Base-by-base conservation (phyloP, 495 filamentous ascomycete genomes). In the Sphaerosporella brunnea region DNA sequence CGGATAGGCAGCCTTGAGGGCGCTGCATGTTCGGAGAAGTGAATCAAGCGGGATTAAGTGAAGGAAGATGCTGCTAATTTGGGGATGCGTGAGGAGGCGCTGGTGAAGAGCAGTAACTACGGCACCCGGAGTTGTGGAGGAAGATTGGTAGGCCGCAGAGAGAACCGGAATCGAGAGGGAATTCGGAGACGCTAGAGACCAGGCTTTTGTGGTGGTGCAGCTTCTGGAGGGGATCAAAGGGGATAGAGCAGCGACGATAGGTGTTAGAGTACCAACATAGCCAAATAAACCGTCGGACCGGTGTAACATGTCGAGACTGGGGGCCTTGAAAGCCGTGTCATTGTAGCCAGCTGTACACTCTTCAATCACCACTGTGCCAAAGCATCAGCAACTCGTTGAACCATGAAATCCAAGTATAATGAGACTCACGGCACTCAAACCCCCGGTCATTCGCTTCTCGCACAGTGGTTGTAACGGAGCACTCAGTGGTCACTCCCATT, bases 381-480 rank as follows among this genome's bases (percentile, higher is more conserved):
- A n/a, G n/a, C n/a, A n/a, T n/a, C n/a, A n/a, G n/a, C n/a, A n/a
- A n/a, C n/a, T n/a, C n/a, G n/a, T n/a, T n/a, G n/a, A n/a, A n/a
- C n/a, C n/a, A n/a, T n/a, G n/a, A n/a, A n/a, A n/a, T n/a, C n/a
- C n/a, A n/a, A n/a, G n/a, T n/a, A n/a, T n/a, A n/a, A n/a, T n/a
- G n/a, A 53, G 16, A 62, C 55, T 68, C 58, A 64, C 72, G 70
- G 63, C 79, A 83, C 51, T 84, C 78, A 53, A 77, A 84, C 0
- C 79, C 80, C 10, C 79, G 73, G 60, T 82, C 80, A 57, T 78
- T 79, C 42, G 77, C 78, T 53, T 84, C 80, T 38, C 78, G 68
- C 48, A 82, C 67, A 0, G 78, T 82, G 0, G 73, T 78, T 16
- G 71, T 73, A 3, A 84, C 77, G 50, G 78, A 82, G 20, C 78